Evolutionary conservation across 495 filamentous ascomycete genomes (phyloP).

Genomic region (Talaromyces ruber): DNA sequence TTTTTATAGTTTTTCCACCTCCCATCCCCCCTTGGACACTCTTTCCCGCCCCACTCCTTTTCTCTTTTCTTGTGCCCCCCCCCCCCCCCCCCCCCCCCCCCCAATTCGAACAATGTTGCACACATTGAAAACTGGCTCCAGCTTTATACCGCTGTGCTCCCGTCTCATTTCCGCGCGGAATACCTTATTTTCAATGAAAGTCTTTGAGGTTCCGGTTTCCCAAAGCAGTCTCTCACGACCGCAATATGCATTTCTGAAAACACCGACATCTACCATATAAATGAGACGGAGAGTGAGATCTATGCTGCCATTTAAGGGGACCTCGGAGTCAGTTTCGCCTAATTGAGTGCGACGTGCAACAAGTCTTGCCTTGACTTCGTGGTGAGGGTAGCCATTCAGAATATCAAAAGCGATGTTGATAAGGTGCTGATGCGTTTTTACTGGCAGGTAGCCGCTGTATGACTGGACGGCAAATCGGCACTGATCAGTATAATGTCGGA

Average conservation of each 20-base stretch:
- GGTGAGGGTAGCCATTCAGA: neutral
- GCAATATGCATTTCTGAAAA: neutral
- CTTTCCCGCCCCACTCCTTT: no score
- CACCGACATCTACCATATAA: neutral
- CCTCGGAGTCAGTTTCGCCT: neutral
- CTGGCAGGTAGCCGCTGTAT: neutral
- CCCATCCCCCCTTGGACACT: no score
- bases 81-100: no score
- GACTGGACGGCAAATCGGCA: neutral
- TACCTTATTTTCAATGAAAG: neutral
- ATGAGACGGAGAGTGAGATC: neutral
- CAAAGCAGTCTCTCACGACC: neutral
- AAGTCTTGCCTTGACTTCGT: neutral
- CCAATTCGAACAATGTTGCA: conserved; percentile 17
- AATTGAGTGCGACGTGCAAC: neutral
- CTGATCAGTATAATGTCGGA: neutral
- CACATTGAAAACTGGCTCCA: neutral
- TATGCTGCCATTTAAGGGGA: neutral
- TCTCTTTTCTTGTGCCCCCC: no score
- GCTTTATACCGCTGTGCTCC: neutral
- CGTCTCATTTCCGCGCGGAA: neutral
- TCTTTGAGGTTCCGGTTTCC: neutral
- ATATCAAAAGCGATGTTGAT: neutral
- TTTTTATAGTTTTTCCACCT: no score
- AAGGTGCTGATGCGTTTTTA: neutral